A percentile compares a stretch with the other conserved stretches of the same genome.
phyloP scores from a whole-genome alignment of 2,329 filamentous ascomycete species.

The Zymoseptoria brevis region DNA sequence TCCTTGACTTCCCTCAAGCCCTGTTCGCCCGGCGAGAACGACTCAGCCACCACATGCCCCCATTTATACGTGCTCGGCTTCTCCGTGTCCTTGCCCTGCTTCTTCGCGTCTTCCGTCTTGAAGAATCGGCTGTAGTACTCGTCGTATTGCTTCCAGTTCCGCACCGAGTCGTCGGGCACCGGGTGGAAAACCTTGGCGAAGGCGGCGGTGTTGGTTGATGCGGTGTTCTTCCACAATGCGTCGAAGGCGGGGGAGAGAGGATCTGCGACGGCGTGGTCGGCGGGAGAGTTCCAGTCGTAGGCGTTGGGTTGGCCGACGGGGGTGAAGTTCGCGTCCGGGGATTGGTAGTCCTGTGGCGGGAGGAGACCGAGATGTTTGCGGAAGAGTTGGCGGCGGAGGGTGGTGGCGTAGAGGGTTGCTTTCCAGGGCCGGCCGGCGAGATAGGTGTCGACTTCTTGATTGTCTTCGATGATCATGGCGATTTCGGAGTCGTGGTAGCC shows the following conservation, averaged over 20 bases:
- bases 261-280: conserved; percentile 50
- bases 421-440: conserved; percentile 68
- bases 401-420: conserved; percentile 68
- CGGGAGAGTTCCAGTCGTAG: conserved; percentile 42
- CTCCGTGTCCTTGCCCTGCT: conserved; percentile 36
- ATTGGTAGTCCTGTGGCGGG: conserved; percentile 60
- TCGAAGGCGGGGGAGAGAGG: conserved; percentile 51
- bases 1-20: conserved; percentile 48
- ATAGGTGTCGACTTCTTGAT: conserved; percentile 56
- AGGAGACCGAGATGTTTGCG: conserved; percentile 84
- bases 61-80: conserved; percentile 61
- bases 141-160: conserved; percentile 82
- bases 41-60: conserved; percentile 68
- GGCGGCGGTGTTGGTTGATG: conserved; percentile 62
- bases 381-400: conserved; percentile 77
- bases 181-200: conserved; percentile 75
- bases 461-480: conserved; percentile 79
- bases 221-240: conserved; percentile 60
- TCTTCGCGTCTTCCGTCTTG: conserved; percentile 35
- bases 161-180: conserved; percentile 83
- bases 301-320: conserved; percentile 50
- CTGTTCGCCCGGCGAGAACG: conserved; percentile 37
- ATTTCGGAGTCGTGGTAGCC: conserved; percentile 82
- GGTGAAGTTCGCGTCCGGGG: conserved; percentile 49
- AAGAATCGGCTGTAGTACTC: conserved; percentile 63